These are phyloP conservation scores for Colletotrichum sp. DNA, from an alignment of 2,329 filamentous ascomycete genomes.

Conservation along the genomic window DNA sequence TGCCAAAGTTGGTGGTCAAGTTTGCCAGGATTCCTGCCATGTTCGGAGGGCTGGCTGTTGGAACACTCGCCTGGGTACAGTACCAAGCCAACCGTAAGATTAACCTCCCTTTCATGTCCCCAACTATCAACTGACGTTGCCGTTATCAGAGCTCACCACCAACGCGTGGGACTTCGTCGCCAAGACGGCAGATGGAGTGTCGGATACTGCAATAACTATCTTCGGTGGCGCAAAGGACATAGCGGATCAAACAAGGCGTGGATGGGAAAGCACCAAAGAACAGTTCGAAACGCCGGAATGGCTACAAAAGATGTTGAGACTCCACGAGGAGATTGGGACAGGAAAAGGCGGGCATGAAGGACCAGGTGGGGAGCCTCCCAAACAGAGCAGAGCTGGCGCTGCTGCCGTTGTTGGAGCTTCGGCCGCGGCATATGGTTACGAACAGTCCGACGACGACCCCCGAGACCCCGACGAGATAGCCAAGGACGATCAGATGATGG, in stretches of 20 bases:
- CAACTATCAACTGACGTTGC: neutral
- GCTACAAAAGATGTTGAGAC: constrained; percentile 74
- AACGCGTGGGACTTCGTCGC: constrained; percentile 79
- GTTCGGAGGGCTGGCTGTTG: constrained; percentile 87
- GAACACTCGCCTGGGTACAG: constrained; percentile 88
- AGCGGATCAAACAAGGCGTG: constrained; percentile 77
- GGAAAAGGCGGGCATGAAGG: constrained; percentile 52
- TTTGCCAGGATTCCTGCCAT: constrained; percentile 87
- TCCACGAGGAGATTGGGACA: constrained; percentile 64
- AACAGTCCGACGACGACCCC: constrained; percentile 69
- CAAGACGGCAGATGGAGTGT: constrained; percentile 73
- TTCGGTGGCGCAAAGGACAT: constrained; percentile 77
- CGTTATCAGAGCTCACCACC: constrained; percentile 68
- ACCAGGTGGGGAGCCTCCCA: constrained; percentile 57
- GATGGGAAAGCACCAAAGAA: constrained; percentile 85
- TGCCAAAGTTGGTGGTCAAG: constrained; percentile 92
- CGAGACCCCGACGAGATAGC: constrained; percentile 69
- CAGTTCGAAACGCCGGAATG: constrained; percentile 74
- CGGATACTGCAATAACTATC: constrained; percentile 69
- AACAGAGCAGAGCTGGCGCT: constrained; percentile 63
- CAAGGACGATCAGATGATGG: constrained; percentile 98
- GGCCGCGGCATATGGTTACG: constrained; percentile 80
- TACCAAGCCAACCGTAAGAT: constrained; percentile 87
- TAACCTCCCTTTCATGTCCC: neutral
- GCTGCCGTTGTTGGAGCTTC: constrained; percentile 73